Evolutionary conservation across 306 rosid genomes (phyloP).

Genomic region (Nissolia schottii): DNA sequence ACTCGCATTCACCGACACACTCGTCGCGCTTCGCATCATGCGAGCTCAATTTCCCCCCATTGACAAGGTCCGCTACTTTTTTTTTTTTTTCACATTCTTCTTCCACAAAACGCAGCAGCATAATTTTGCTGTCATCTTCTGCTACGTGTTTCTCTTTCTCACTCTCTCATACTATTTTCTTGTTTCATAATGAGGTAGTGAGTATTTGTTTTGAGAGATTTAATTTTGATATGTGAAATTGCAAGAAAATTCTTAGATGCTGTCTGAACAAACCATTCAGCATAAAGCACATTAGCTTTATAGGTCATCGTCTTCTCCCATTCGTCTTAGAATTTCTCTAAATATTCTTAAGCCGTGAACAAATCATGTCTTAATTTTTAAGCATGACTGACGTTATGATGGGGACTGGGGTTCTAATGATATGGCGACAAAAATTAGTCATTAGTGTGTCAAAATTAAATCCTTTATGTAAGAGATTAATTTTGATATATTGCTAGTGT

Average conservation of each 20-base stretch:
- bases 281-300: no score
- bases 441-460: no score
- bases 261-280: no score
- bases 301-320: no score
- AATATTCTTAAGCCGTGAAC: no score
- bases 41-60: conserved; percentile 78
- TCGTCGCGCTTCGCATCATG: conserved; percentile 88
- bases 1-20: conserved; percentile 73
- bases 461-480: neutral
- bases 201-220: neutral
- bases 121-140: neutral
- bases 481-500: neutral
- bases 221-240: no score
- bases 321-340: no score
- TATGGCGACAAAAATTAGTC: no score
- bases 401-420: no score
- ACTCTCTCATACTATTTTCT: neutral
- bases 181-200: neutral
- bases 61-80: conserved; percentile 40
- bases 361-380: no score
- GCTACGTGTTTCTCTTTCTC: neutral
- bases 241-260: no score
- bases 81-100: neutral
- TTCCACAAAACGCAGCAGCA: neutral
- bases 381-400: no score